Evolutionary conservation across 768 basidiomycete species (phyloP).

Genomic region (Mycena chlorophos): DNA sequence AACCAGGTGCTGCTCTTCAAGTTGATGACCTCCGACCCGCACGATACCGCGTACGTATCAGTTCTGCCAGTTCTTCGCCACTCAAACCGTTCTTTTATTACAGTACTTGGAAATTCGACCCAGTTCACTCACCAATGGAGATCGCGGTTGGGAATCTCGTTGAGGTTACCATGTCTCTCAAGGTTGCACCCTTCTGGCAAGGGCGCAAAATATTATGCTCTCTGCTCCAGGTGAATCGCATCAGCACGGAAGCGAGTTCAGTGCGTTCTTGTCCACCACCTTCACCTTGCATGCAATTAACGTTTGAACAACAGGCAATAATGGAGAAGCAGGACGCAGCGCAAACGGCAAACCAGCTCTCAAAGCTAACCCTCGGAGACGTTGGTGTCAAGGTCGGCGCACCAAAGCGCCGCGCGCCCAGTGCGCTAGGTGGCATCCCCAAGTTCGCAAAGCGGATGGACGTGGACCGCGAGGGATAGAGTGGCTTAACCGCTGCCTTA

Average conservation of each 20-base stretch:
- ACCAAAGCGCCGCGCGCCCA: too few species aligned
- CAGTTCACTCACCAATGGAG: background rate
- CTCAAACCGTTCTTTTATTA: background rate
- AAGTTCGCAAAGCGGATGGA: too few species aligned
- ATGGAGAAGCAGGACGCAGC: too few species aligned
- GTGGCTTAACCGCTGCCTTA: too few species aligned
- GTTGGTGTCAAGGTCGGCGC: too few species aligned
- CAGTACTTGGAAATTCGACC: background rate
- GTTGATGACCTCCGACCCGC: background rate
- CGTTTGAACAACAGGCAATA: too few species aligned
- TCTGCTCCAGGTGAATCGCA: background rate
- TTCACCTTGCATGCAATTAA: too few species aligned
- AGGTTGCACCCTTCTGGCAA: background rate
- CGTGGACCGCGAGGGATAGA: too few species aligned
- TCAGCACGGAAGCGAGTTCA: background rate
- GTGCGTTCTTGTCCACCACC: background rate
- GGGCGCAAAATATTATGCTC: background rate
- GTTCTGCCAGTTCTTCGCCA: background rate
- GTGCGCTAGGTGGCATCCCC: too few species aligned
- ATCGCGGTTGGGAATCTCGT: background rate
- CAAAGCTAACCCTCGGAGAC: too few species aligned
- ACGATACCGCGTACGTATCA: background rate
- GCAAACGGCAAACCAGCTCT: too few species aligned
- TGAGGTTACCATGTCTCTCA: background rate
- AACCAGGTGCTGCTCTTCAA: background rate